Base-by-base conservation (phyloP, 257 asterid species). In the Asclepias syriaca region DNA sequence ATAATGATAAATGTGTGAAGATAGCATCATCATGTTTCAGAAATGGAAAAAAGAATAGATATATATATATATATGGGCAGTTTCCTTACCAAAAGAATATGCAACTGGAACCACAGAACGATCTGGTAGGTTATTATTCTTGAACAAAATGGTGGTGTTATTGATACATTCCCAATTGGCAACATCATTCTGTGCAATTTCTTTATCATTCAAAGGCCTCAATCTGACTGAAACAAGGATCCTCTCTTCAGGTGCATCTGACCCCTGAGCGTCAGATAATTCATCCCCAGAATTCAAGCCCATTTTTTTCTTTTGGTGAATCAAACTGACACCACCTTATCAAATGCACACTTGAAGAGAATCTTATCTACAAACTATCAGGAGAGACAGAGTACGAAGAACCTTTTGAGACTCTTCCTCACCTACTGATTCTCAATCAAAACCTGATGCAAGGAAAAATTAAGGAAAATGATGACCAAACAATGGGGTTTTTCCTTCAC, bases 91-190 rank as follows among this genome's bases (percentile, higher is more conserved):
- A 70, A 87, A 94, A 63, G 84, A 66, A 79, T 88, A 87, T 72
- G 96, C 95, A 32, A 87, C 68, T 6, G 96, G 97, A 66, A 77
- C 81, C 77, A 71, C 50, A 0, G 95, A 79, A 51, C 96, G 91
- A 64, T 93, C 96, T 0, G 85, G 81, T 50, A 75, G 81, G 65
- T 77, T 67, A 70, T 85, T 88, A 70, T 85, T 88, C 72, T 94
- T 94, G 83, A 75, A 88, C 16, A 94, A 39, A 81, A 91, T 55
- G 46, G 97, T 94, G 66, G 87, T 87, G 81, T 79, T 82, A 79
- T 87, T 84, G 85, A 89, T 89, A 86, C 97, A 91, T 66, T 94
- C 99, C 97, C 97, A 91, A 55, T 86, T 93, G 0, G 85, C 77
- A 21, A 71, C 76, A 72, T 91, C 97, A n/a, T 89, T 80, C 24